Evolutionary conservation across 192 early-diverging fungal genomes (phyloP).

Genomic region (Gonapodya sp.): DNA sequence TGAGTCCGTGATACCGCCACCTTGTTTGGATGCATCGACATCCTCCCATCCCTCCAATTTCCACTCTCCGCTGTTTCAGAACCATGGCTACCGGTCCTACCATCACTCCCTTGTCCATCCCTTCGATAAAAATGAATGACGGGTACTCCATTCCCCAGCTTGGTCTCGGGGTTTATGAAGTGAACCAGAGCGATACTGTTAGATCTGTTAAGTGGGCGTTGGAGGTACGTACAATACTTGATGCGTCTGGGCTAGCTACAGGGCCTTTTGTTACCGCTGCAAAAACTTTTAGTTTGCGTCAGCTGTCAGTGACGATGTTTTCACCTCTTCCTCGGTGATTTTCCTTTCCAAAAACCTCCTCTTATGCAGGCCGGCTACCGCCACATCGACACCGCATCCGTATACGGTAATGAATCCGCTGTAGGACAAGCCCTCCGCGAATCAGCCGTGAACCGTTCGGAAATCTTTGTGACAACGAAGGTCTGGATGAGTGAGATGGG

Average conservation of each 20-base stretch:
- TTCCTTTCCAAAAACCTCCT: not conserved
- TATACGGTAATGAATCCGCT: constrained; percentile 20
- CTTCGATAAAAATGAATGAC: not conserved
- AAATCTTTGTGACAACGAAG: constrained; percentile 59
- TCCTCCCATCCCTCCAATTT: too few species aligned
- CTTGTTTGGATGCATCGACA: too few species aligned
- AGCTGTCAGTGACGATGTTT: too few species aligned
- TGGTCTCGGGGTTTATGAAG: constrained; percentile 35
- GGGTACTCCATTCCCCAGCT: constrained; percentile 19
- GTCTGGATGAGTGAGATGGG: constrained; percentile 19
- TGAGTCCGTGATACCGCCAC: too few species aligned
- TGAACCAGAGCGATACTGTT: constrained; percentile 24
- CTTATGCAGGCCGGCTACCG: constrained; percentile 30
- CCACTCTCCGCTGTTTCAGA: not conserved
- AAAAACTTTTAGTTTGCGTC: too few species aligned
- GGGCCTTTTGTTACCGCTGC: too few species aligned
- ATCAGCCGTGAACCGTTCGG: constrained; percentile 33
- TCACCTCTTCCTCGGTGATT: not conserved
- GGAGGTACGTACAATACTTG: constrained; percentile 12
- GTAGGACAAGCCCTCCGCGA: constrained; percentile 7
- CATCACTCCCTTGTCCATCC: not conserved
- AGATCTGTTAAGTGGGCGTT: constrained; percentile 33
- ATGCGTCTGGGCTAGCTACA: too few species aligned
- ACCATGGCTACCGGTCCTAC: not conserved
- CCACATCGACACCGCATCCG: constrained; percentile 40